These are phyloP conservation scores for Mycena olivaceomarginata DNA, from an alignment of 768 basidiomycete species.

Conservation along the genomic window DNA sequence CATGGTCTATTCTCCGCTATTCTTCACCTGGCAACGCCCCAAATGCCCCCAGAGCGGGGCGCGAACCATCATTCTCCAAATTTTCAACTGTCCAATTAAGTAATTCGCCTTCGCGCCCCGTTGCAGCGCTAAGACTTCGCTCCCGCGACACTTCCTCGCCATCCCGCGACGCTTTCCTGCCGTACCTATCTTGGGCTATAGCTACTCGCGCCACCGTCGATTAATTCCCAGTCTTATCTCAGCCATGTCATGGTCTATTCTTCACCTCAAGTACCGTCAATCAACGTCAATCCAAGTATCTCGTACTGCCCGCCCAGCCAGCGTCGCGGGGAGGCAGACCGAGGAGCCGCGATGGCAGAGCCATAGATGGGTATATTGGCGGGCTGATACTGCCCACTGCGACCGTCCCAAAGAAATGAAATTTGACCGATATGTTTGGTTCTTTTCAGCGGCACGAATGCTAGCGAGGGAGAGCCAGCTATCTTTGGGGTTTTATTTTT, in stretches of 20 bases:
- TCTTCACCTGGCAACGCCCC: too few relatives aligned
- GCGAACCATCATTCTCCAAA: too few relatives aligned
- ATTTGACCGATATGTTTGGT: too few relatives aligned
- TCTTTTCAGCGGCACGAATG: too few relatives aligned
- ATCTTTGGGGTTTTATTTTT: too few relatives aligned
- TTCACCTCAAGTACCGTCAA: not conserved
- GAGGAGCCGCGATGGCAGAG: not conserved
- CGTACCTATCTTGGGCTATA: not conserved
- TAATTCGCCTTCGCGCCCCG: too few relatives aligned
- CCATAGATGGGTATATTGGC: not conserved
- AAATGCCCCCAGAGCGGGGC: too few relatives aligned
- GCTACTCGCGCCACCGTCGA: not conserved
- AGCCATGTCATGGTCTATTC: not conserved
- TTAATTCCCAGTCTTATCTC: not conserved
- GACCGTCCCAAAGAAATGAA: too few relatives aligned
- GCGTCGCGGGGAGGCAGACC: slow-evolving; percentile 2
- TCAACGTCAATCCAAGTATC: not conserved
- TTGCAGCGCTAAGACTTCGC: too few relatives aligned
- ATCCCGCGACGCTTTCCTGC: not conserved
- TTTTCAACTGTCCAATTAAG: too few relatives aligned
- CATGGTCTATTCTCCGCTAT: not conserved
- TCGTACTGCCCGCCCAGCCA: not conserved
- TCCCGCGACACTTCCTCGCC: not conserved
- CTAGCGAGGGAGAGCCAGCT: too few relatives aligned
- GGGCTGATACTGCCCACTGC: too few relatives aligned